Conservation (phyloP, 805 yeast genomes). For the Schwanniomyces vanrijiae region DNA sequence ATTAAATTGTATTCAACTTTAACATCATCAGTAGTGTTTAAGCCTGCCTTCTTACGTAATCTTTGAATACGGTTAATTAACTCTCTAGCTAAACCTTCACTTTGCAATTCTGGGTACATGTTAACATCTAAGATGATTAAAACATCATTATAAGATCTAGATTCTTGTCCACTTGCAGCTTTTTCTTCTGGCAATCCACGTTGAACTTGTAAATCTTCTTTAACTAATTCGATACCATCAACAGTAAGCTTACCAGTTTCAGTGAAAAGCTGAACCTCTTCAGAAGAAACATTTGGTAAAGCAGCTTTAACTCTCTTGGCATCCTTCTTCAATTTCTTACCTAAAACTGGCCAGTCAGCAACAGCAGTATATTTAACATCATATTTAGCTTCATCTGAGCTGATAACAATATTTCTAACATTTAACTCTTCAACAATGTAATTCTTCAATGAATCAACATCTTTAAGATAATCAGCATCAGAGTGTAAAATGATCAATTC, state of each 20-base stretch:
- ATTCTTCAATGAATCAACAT: conserved; percentile 70
- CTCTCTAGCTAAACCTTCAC: conserved; percentile 96
- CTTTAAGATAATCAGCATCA: conserved; percentile 70
- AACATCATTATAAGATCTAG: conserved; percentile 86
- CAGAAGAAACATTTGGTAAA: conserved; percentile 77
- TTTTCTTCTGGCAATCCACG: conserved; percentile 80
- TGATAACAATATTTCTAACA: conserved; percentile 81
- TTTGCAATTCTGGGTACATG: conserved; percentile 81
- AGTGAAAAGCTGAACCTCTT: conserved; percentile 75
- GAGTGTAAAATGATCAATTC: conserved; percentile 82
- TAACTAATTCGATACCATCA: conserved; percentile 83
- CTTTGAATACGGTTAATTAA: conserved; percentile 96
- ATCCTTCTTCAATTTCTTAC: conserved; percentile 94
- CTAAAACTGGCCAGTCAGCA: conserved; percentile 99
- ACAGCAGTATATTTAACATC: conserved; percentile 91
- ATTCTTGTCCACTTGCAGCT: conserved; percentile 72
- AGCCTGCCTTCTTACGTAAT: conserved; percentile 92
- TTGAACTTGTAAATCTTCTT: conserved; percentile 86
- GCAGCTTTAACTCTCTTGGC: conserved; percentile 94
- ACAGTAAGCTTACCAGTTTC: conserved; percentile 74
- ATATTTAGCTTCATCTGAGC: conserved; percentile 86
- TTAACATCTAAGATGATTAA: conserved; percentile 86
- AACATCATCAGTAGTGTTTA: conserved; percentile 94
- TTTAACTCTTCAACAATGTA: conserved; percentile 91
- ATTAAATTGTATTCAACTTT: conserved; percentile 73